phyloP scores from a whole-genome alignment of 164 flowering plant genomes.

The Piper betle region DNA sequence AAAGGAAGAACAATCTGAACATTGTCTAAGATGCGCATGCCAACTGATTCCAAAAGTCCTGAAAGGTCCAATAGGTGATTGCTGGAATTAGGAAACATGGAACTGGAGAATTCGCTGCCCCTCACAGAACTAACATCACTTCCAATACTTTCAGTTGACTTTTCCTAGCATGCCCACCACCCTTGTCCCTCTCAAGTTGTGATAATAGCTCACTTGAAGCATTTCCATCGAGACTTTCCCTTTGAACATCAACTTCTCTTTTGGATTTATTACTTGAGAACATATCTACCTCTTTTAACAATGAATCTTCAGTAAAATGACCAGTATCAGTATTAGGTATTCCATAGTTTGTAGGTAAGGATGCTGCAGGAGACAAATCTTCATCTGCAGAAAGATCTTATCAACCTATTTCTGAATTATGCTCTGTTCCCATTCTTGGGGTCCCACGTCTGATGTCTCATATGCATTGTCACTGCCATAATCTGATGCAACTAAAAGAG shows the following conservation, averaged over 20 bases:
- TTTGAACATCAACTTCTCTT: constrained; percentile 22
- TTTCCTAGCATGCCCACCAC: constrained; percentile 47
- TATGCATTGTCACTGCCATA: constrained; percentile 89
- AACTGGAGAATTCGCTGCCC: constrained; percentile 61
- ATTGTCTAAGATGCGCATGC: constrained; percentile 27
- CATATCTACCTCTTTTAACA: constrained; percentile 62
- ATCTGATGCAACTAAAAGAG: constrained; percentile 34
- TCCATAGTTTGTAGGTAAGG: constrained; percentile 50
- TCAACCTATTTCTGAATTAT: constrained; percentile 48
- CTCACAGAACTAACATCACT: constrained; percentile 63
- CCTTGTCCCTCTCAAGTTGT: constrained; percentile 31
- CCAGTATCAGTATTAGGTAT: constrained; percentile 71
- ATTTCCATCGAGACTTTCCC: constrained; percentile 39
- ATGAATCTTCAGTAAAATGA: constrained; percentile 54
- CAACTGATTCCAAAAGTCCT: constrained; percentile 35
- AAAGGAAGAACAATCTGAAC: constrained; percentile 59
- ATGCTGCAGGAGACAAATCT: constrained; percentile 50
- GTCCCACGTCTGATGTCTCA: constrained; percentile 87
- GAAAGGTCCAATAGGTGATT: constrained; percentile 36
- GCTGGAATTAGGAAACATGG: constrained; percentile 37
- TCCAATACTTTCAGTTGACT: constrained; percentile 67
- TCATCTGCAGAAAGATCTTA: constrained; percentile 61
- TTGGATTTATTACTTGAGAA: constrained; percentile 39
- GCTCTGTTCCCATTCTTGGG: constrained; percentile 51
- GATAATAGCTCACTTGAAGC: constrained; percentile 30